Evolutionary conservation across 139 green algal genomes (phyloP).

Genomic region (Micractinium sp.): DNA sequence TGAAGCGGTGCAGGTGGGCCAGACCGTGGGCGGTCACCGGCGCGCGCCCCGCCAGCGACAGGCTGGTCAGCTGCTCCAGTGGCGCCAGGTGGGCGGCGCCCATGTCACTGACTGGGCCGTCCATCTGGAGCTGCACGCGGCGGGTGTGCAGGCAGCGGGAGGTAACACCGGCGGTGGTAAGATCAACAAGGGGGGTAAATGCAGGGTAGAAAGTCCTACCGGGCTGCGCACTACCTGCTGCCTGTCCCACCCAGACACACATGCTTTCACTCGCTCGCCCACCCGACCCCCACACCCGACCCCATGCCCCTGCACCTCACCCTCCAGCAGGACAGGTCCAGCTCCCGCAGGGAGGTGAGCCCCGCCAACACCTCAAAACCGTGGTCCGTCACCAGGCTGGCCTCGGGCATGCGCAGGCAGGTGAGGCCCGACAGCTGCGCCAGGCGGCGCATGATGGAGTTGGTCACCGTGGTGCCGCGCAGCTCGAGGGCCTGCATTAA

Average conservation of each 20-base stretch:
- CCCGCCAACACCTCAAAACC: background rate
- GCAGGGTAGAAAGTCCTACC: no score
- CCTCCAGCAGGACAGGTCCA: slow-evolving; percentile 8
- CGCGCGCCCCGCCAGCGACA: background rate
- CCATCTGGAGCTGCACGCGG: background rate
- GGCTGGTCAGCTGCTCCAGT: background rate
- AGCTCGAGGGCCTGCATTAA: slow-evolving; percentile 16
- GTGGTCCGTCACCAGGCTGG: background rate
- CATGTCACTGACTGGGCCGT: slow-evolving; percentile 1
- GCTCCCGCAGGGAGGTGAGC: slow-evolving; percentile 1
- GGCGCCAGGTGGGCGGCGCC: slow-evolving; percentile 5
- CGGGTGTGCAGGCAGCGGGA: background rate
- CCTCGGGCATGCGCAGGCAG: slow-evolving; percentile 8
- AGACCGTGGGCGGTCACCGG: background rate
- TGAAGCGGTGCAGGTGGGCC: background rate
- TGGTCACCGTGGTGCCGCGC: background rate
- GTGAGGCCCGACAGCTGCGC: background rate
- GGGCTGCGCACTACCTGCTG: no score
- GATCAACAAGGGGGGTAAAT: no score
- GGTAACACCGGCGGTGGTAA: no score
- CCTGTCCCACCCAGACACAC: no score
- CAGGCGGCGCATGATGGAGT: slow-evolving; percentile 7
- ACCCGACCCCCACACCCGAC: no score
- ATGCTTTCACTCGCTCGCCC: no score
- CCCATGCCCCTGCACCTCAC: background rate